Percentiles rank a stretch among this genome's conserved stretches.
phyloP scores from a whole-genome alignment of 345 rosid genomes.

The Camelina neglecta region DNA sequence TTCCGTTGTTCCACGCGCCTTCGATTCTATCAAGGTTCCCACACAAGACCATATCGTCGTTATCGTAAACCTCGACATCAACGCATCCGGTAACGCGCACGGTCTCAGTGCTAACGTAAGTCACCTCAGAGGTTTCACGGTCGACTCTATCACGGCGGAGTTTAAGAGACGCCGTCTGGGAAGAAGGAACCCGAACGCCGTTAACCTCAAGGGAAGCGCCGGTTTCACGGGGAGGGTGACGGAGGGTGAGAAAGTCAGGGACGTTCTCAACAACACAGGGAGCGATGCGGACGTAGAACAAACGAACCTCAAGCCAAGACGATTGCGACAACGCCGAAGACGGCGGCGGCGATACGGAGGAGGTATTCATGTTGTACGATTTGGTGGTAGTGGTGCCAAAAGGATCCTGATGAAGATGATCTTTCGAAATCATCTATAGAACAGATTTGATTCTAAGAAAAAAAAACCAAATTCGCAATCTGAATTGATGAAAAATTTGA shows the following conservation, averaged over 20 bases:
- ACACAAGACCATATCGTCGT: conserved; percentile 62
- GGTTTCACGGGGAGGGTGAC: conserved; percentile 71
- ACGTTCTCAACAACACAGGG: conserved; percentile 64
- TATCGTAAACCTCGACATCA: conserved; percentile 78
- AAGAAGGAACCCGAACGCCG: conserved; percentile 68
- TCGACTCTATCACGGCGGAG: conserved; percentile 81
- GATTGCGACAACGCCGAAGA: conserved; percentile 46
- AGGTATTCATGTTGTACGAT: conserved; percentile 46
- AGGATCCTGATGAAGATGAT: conserved; percentile 42
- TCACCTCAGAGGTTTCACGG: conserved; percentile 77
- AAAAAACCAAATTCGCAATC: conserved; percentile 6
- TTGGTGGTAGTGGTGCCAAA: conserved; percentile 18
- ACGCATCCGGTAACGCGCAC: conserved; percentile 78
- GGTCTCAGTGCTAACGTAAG: conserved; percentile 83
- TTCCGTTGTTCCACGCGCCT: conserved; percentile 59
- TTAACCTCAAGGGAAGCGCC: conserved; percentile 85
- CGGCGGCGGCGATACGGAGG: conserved; percentile 44
- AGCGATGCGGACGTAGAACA: conserved; percentile 80
- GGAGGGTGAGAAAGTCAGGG: conserved; percentile 71
- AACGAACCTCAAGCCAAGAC: conserved; percentile 85
- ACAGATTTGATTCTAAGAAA: conserved; percentile 7
- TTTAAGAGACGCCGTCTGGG: conserved; percentile 57
- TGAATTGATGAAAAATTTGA: conserved; percentile 5
- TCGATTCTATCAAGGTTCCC: conserved; percentile 85
- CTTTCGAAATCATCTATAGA: conserved; percentile 42